Conservation (phyloP, 228 moss, liverwort and hornwort genomes). For the Sphagnum fallax region DNA sequence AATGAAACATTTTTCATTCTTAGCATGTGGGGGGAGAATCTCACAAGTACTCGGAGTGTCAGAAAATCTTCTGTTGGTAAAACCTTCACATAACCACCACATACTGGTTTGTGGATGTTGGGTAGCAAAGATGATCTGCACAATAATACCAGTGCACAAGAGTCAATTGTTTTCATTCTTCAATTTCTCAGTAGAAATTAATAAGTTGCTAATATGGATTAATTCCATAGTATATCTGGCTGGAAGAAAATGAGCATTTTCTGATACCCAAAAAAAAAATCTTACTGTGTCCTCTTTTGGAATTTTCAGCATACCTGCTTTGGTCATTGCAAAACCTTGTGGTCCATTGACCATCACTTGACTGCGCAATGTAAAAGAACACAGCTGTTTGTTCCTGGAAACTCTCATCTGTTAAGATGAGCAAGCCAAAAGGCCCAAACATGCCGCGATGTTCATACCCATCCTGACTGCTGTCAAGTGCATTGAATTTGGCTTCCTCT, state of each 20-base stretch:
- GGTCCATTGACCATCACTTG: conserved; percentile 16
- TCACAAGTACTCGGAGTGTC: conserved; percentile 49
- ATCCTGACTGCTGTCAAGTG: conserved; percentile 53
- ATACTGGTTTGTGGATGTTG: conserved; percentile 38
- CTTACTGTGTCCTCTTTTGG: background rate
- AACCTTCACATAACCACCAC: conserved; percentile 26
- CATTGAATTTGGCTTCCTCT: conserved; percentile 19
- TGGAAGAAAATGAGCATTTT: background rate
- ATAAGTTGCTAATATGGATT: background rate
- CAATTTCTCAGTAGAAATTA: background rate
- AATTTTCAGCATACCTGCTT: conserved; percentile 21
- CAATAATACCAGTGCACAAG: background rate
- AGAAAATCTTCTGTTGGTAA: conserved; percentile 23
- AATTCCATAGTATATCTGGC: background rate
- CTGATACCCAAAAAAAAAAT: background rate
- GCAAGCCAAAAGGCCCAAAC: conserved; percentile 66
- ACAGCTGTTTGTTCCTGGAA: conserved; percentile 49
- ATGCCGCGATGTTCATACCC: conserved; percentile 61
- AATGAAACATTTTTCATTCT: too few relatives aligned
- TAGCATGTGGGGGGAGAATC: background rate
- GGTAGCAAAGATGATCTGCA: conserved; percentile 46
- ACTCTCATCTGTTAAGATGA: conserved; percentile 46
- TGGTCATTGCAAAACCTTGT: conserved; percentile 51
- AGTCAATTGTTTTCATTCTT: too few relatives aligned
- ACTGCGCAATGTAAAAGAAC: conserved; percentile 32